phyloP scores from a whole-genome alignment of 2,329 filamentous ascomycete genomes.

The Xylaria sp. region DNA sequence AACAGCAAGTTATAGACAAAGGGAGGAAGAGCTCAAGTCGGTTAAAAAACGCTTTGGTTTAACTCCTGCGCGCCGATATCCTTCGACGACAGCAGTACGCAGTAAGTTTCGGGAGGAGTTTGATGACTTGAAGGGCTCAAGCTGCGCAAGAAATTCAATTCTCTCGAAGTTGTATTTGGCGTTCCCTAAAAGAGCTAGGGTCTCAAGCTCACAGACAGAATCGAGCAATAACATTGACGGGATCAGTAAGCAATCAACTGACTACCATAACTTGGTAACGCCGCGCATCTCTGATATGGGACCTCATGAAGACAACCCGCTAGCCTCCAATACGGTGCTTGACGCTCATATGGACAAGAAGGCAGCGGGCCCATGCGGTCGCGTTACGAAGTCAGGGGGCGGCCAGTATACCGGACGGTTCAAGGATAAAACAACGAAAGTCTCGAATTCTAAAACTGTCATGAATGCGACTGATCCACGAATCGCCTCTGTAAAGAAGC shows the following conservation, averaged over 20 bases:
- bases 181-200: slow-evolving; percentile 32
- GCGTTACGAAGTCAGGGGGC: slow-evolving; percentile 12
- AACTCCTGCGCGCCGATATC: slow-evolving; percentile 30
- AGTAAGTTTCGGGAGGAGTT: slow-evolving; percentile 42
- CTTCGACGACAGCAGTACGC: slow-evolving; percentile 23
- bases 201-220: slow-evolving; percentile 16
- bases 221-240: slow-evolving; percentile 6
- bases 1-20: slow-evolving; percentile 35
- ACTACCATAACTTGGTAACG: background rate
- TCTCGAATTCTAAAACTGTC: slow-evolving; percentile 5
- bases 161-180: slow-evolving; percentile 35
- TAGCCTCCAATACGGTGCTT: background rate
- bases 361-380: slow-evolving; percentile 15
- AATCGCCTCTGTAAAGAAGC: background rate
- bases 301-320: background rate
- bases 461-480: background rate
- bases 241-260: background rate
- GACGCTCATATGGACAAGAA: slow-evolving; percentile 5
- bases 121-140: slow-evolving; percentile 20
- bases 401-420: slow-evolving; percentile 5
- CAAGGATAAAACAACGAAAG: slow-evolving; percentile 7
- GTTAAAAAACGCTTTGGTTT: slow-evolving; percentile 40
- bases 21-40: slow-evolving; percentile 36
- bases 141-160: slow-evolving; percentile 29
- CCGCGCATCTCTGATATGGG: background rate